Conservation (phyloP, 306 rosid genomes). For the Rosa multiflora region DNA sequence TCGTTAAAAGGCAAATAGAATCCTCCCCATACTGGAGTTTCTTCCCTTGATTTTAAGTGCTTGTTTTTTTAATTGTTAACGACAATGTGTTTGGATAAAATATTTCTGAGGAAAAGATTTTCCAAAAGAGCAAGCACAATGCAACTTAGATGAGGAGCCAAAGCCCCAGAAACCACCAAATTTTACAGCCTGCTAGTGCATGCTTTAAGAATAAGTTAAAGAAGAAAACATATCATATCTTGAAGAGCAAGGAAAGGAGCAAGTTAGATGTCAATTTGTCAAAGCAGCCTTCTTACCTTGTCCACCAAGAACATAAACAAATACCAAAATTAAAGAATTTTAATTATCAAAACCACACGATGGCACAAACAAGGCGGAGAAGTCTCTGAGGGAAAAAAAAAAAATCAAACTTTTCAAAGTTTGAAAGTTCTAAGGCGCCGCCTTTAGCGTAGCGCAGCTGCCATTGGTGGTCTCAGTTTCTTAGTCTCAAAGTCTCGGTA, state of each 20-base stretch:
- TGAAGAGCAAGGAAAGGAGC: constrained; percentile 2
- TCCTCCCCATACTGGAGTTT: not conserved
- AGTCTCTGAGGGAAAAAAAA: not conserved
- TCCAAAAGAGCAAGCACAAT: not conserved
- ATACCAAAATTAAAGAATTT: no score
- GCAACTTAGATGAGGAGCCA: not conserved
- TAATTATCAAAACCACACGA: not conserved
- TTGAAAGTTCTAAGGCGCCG: constrained; percentile 6
- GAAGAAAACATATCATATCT: not conserved
- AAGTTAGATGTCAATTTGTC: constrained; percentile 1
- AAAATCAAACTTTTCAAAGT: not conserved
- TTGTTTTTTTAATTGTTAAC: not conserved
- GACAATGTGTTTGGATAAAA: not conserved
- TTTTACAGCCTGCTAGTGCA: not conserved
- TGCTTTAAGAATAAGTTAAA: not conserved
- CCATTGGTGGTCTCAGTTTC: not conserved
- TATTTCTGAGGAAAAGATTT: not conserved
- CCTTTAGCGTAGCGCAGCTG: not conserved
- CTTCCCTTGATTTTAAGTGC: not conserved
- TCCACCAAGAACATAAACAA: not conserved
- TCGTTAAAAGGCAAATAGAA: not conserved
- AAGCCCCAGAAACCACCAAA: constrained; percentile 2
- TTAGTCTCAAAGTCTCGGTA: not conserved
- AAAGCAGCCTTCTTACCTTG: constrained; percentile 14
- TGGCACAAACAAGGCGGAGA: not conserved